Percentiles rank a stretch among this genome's conserved stretches.
phyloP scores from a whole-genome alignment of 2,329 filamentous ascomycete species.

The Clonostachys byssicola region DNA sequence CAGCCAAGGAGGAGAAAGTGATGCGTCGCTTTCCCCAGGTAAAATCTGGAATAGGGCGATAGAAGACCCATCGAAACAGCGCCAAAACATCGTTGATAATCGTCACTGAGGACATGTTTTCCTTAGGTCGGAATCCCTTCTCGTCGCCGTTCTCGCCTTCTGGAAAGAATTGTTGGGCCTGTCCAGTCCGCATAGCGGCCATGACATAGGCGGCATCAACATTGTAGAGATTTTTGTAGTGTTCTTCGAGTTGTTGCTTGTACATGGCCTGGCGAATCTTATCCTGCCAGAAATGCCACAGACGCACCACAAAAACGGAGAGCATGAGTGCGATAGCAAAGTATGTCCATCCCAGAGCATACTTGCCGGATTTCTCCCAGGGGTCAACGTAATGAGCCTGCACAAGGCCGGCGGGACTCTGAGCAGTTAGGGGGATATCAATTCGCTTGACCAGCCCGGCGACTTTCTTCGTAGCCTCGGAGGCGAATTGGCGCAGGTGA shows the following conservation, averaged over 20 bases:
- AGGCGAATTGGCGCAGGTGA: constrained; percentile 22
- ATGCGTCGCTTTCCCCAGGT: constrained; percentile 64
- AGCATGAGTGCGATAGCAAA: constrained; percentile 72
- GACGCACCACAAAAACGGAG: constrained; percentile 62
- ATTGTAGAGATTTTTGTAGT: constrained; percentile 51
- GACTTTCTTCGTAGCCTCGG: constrained; percentile 24
- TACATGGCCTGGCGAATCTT: constrained; percentile 87
- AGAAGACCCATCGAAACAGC: constrained; percentile 85
- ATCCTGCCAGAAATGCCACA: constrained; percentile 90
- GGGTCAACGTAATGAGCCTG: constrained; percentile 68
- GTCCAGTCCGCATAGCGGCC: constrained; percentile 40
- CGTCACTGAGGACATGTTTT: constrained; percentile 71
- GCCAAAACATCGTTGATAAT: constrained; percentile 76
- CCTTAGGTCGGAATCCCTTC: constrained; percentile 56
- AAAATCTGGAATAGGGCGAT: constrained; percentile 76
- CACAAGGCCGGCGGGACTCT: constrained; percentile 56
- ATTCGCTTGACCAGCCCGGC: constrained; percentile 48
- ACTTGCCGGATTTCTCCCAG: constrained; percentile 79
- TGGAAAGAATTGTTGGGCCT: constrained; percentile 70
- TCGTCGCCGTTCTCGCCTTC: constrained; percentile 54
- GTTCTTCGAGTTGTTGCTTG: constrained; percentile 73
- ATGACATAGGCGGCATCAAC: constrained; percentile 42
- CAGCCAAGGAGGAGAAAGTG: constrained; percentile 76
- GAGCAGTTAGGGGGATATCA: constrained; percentile 53
- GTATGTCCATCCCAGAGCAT: constrained; percentile 84